phyloP scores from a whole-genome alignment of 2,329 filamentous ascomycete species.

The Diplodia mutila region DNA sequence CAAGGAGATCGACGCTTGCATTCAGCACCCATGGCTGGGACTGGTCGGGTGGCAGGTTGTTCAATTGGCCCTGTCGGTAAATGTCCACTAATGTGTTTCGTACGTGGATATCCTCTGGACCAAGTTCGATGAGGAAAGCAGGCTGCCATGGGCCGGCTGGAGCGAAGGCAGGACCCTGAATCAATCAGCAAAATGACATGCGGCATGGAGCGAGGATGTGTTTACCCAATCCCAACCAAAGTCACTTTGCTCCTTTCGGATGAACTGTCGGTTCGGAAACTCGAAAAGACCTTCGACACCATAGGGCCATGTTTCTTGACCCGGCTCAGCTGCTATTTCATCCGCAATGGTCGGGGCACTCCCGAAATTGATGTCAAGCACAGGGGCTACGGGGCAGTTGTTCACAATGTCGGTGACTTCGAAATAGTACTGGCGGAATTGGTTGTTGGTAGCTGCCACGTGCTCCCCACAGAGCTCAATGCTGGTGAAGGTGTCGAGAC shows the following conservation, averaged over 20 bases:
- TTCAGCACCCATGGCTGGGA: constrained; percentile 63
- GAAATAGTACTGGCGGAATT: constrained; percentile 66
- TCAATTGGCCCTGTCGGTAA: constrained; percentile 62
- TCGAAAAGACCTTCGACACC: constrained; percentile 55
- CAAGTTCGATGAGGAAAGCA: constrained; percentile 60
- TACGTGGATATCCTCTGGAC: constrained; percentile 49
- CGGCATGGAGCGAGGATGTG: neutral
- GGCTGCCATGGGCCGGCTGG: constrained; percentile 67
- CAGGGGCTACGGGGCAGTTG: constrained; percentile 45
- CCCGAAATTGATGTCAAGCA: constrained; percentile 59
- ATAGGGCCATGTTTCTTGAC: constrained; percentile 56
- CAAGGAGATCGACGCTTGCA: constrained; percentile 62
- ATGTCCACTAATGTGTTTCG: constrained; percentile 62
- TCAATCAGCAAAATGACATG: neutral
- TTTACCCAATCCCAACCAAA: constrained; percentile 62
- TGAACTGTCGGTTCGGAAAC: constrained; percentile 58
- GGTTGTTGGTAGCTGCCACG: constrained; percentile 63
- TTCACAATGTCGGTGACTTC: constrained; percentile 55
- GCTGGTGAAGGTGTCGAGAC: constrained; percentile 64
- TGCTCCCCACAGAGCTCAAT: constrained; percentile 59
- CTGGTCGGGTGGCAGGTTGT: constrained; percentile 62
- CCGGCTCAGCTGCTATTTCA: constrained; percentile 55
- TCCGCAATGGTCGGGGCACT: constrained; percentile 60
- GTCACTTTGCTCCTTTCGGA: constrained; percentile 65
- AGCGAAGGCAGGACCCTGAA: constrained; percentile 60